A percentile compares a stretch with the other conserved stretches of the same genome.
These are phyloP conservation scores for Byssothecium circinans DNA, from an alignment of 2,329 filamentous ascomycete genomes.

Conservation along the genomic window DNA sequence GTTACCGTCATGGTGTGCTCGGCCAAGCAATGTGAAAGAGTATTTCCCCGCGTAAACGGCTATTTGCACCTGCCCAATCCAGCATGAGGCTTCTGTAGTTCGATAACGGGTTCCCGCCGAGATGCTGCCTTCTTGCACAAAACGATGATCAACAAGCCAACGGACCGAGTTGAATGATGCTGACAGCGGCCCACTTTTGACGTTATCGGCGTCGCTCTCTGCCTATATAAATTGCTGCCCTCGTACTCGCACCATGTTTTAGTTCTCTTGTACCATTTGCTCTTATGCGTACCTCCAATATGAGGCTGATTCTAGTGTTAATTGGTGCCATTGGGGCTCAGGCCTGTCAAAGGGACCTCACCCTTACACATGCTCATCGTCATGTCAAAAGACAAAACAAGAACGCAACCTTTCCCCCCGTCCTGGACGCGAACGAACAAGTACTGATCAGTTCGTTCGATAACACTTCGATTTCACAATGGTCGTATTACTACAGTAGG, in stretches of 20 bases:
- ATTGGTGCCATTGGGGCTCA: slow-evolving; percentile 31
- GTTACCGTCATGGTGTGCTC: slow-evolving; percentile 27
- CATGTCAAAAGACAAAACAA: slow-evolving; percentile 30
- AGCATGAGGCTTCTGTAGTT: slow-evolving; percentile 27
- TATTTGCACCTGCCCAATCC: slow-evolving; percentile 25
- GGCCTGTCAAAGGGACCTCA: slow-evolving; percentile 39
- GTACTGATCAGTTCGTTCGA: slow-evolving; percentile 47
- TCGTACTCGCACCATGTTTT: background rate
- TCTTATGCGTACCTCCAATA: slow-evolving; percentile 10
- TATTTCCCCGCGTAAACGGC: background rate
- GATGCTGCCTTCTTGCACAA: background rate
- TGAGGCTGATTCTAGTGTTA: slow-evolving; percentile 28
- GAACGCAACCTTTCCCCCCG: slow-evolving; percentile 34
- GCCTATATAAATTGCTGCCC: slow-evolving; percentile 15
- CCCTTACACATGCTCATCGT: slow-evolving; percentile 21
- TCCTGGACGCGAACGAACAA: slow-evolving; percentile 41
- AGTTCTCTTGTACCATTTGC: background rate
- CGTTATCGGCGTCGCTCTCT: slow-evolving; percentile 17
- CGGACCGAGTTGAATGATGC: background rate
- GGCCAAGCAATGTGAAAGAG: background rate
- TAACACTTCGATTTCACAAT: slow-evolving; percentile 42
- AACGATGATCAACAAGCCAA: background rate
- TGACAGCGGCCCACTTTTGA: slow-evolving; percentile 11
- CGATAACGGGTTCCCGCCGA: slow-evolving; percentile 15
- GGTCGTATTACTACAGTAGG: slow-evolving; percentile 44